These are phyloP conservation scores for Citrus australasica DNA, from an alignment of 345 rosid genomes.

Conservation along the genomic window DNA sequence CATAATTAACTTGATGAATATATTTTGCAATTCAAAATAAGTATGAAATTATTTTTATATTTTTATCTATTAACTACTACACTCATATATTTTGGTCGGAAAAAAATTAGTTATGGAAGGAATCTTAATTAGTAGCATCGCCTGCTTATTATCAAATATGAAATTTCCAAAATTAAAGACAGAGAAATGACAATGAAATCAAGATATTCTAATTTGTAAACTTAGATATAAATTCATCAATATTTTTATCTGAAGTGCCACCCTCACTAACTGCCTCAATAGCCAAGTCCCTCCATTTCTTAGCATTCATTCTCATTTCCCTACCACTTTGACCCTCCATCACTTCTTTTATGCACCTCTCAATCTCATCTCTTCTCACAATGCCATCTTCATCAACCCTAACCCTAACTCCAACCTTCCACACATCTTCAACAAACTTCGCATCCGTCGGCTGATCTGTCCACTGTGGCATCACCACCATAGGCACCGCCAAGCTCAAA, in stretches of 20 bases:
- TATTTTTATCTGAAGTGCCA: slow-evolving; percentile 49
- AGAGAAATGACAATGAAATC: background rate
- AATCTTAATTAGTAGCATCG: too few relatives aligned
- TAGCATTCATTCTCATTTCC: slow-evolving; percentile 4
- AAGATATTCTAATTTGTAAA: background rate
- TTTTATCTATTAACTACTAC: too few relatives aligned
- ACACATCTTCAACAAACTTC: slow-evolving; percentile 20
- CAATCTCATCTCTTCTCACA: slow-evolving; percentile 21
- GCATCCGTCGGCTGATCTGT: slow-evolving; percentile 24
- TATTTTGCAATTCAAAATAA: too few relatives aligned
- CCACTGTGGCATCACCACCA: slow-evolving; percentile 29
- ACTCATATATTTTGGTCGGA: too few relatives aligned
- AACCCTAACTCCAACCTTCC: slow-evolving; percentile 25
- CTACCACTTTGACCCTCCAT: slow-evolving; percentile 19
- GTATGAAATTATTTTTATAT: too few relatives aligned
- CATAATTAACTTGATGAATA: too few relatives aligned
- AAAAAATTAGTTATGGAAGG: too few relatives aligned
- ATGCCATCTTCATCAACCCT: slow-evolving; percentile 18
- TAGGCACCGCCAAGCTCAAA: slow-evolving; percentile 25
- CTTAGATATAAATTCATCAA: slow-evolving; percentile 36
- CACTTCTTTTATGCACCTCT: background rate
- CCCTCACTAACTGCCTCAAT: slow-evolving; percentile 31
- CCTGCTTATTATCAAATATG: background rate
- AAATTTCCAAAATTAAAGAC: background rate
- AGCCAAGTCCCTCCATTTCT: slow-evolving; percentile 23